A percentile compares a stretch with the other conserved stretches of the same genome.
These are phyloP conservation scores for Mrakia blollopis DNA, from an alignment of 768 basidiomycete genomes.

Conservation along the genomic window DNA sequence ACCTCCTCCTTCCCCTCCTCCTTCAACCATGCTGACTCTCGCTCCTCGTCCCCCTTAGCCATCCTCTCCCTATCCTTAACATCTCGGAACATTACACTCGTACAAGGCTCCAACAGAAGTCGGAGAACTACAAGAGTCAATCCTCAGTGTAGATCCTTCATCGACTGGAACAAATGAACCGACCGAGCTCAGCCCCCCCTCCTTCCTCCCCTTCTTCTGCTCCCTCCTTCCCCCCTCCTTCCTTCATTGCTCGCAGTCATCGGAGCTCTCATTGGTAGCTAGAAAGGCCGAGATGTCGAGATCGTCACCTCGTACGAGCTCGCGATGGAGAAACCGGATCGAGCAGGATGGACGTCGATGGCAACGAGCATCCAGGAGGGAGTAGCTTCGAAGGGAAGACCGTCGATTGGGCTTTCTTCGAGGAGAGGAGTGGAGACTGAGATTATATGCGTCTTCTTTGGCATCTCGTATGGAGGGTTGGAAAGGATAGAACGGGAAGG, in stretches of 20 bases:
- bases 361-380: neutral
- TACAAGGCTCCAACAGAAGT: slow-evolving; percentile 60
- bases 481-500: neutral
- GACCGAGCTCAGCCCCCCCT: neutral
- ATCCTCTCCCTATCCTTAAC: slow-evolving; percentile 92
- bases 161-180: too few species aligned
- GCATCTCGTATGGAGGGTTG: too few species aligned
- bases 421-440: slow-evolving; percentile 82
- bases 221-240: neutral
- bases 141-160: too few species aligned
- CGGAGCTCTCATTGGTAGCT: slow-evolving; percentile 88
- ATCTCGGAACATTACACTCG: slow-evolving; percentile 93
- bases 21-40: neutral
- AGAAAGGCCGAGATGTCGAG: slow-evolving; percentile 89
- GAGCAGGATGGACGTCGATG: slow-evolving; percentile 37
- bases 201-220: neutral
- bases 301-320: slow-evolving; percentile 97
- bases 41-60: slow-evolving; percentile 51
- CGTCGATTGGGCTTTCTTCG: slow-evolving; percentile 76
- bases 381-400: slow-evolving; percentile 33
- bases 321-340: slow-evolving; percentile 47
- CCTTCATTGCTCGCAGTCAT: slow-evolving; percentile 56
- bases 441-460: neutral
- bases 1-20: neutral
- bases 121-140: slow-evolving; percentile 23